A percentile compares a stretch with the other conserved stretches of the same genome.
Conservation (phyloP, 1,284 basidiomycete genomes). For the Tylopilus sp. region DNA sequence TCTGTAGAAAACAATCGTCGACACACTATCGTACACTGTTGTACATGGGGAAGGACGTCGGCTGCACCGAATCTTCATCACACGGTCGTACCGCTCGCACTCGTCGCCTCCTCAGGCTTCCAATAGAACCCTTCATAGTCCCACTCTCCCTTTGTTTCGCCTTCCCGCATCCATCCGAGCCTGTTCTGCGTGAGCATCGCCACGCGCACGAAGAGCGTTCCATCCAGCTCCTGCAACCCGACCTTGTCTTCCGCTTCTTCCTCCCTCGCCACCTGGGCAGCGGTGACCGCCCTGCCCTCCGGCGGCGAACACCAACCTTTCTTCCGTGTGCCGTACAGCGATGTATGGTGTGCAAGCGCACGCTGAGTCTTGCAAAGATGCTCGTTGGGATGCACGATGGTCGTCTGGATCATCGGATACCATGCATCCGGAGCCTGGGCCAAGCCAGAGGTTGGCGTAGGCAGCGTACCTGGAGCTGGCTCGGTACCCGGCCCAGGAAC, state of each 20-base stretch:
- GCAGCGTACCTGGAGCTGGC: conserved; percentile 35
- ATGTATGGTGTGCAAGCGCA: conserved; percentile 49
- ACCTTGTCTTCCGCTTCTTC: conserved; percentile 26
- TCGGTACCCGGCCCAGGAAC: conserved; percentile 34
- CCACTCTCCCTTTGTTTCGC: conserved; percentile 32
- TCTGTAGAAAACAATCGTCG: too few species aligned
- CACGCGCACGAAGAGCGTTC: conserved; percentile 53
- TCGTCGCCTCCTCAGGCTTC: background rate
- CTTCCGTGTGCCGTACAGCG: conserved; percentile 42
- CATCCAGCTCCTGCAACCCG: conserved; percentile 31
- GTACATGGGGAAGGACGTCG: background rate
- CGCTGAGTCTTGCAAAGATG: conserved; percentile 59
- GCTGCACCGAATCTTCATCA: background rate
- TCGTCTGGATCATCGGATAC: conserved; percentile 44
- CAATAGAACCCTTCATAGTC: conserved; percentile 25
- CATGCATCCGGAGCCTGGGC: conserved; percentile 47
- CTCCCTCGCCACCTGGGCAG: conserved; percentile 20
- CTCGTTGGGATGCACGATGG: conserved; percentile 46
- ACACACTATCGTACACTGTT: too few species aligned
- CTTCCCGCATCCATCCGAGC: conserved; percentile 53
- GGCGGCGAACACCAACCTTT: conserved; percentile 27
- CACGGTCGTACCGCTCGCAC: background rate
- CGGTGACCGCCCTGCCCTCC: conserved; percentile 12
- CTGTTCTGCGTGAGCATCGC: conserved; percentile 48
- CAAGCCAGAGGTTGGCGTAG: conserved; percentile 27